Base-by-base conservation (phyloP, 2,329 filamentous ascomycete genomes). In the Paecilomyces variotii region DNA sequence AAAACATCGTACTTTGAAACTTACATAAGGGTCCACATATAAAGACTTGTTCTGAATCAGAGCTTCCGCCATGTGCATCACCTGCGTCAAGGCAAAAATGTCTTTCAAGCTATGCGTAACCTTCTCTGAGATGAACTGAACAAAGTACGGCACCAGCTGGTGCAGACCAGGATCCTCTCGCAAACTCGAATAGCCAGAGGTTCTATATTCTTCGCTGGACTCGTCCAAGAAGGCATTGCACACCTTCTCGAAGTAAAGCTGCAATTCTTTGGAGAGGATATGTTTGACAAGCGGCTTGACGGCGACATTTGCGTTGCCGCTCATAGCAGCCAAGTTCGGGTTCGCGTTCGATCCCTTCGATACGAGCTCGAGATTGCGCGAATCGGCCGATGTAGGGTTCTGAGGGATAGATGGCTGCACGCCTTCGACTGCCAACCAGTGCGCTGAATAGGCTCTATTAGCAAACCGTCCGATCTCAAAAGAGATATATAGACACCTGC, bases 381-480 rank as follows among this genome's bases (percentile, higher is more conserved):
- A 87, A 72, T 97, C 92, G 68, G 87, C 86, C 4, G 89, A 87
- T 1, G 91, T 94, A 5, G 94, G 94, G 73, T 99, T 99, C 74
- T 97, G 93, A 1, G 93, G 91, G 66, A 97, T 97, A 0, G 91
- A 90, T 1, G 94, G 94, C 72, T 99, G 93, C 28, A 97, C 94
- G 60, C 94, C 94, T 80, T 99, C 94, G 54, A 99, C 91, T 25
- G 94, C 92, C 61, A 97, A 86, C 93, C 94, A 99, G 76, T 99
- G 94, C 61, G 90, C 94, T 92, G 69, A 19, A 53, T 55, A 56
- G 28, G 56, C 10, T 7, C 27, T 6, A 3, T 19, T 14, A 11
- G 49, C 25, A 28, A 11, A 55, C 45, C 53, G n/a, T 10, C 50
- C 56, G 11, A 2, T 45, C 39, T 45, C n/a, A 39, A 52, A n/a